Conservation (phyloP, 192 early-diverging fungal genomes). For the Paraglomus brasilianum region DNA sequence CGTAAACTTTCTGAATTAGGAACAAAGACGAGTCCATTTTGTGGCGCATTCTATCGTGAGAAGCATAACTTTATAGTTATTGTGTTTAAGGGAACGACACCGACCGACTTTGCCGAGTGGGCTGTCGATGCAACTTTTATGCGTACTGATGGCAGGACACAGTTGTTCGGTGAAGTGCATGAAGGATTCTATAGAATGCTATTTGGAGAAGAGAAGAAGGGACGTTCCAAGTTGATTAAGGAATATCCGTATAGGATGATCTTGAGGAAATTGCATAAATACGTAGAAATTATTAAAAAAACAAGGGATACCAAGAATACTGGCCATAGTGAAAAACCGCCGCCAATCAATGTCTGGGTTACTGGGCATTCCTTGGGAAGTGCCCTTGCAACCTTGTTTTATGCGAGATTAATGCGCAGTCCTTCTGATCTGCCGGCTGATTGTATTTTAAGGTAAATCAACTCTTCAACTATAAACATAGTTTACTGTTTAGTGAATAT, state of each 20-base stretch:
- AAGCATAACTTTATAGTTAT: slow-evolving; percentile 38
- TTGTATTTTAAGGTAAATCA: background rate
- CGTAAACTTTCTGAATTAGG: slow-evolving; percentile 36
- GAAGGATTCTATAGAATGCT: slow-evolving; percentile 42
- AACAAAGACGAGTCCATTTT: slow-evolving; percentile 34
- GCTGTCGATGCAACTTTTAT: slow-evolving; percentile 38
- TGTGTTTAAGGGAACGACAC: slow-evolving; percentile 42
- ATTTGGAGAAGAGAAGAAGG: slow-evolving; percentile 10
- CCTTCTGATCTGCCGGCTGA: slow-evolving; percentile 17
- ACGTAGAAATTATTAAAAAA: background rate
- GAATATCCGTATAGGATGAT: no score
- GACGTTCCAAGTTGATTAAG: no score
- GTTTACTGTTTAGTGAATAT: no score
- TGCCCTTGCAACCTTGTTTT: slow-evolving; percentile 44
- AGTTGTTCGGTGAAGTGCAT: slow-evolving; percentile 39
- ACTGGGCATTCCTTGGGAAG: slow-evolving; percentile 57
- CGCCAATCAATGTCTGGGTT: slow-evolving; percentile 52
- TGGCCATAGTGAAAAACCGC: no score
- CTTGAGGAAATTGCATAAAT: no score
- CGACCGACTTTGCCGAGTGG: slow-evolving; percentile 41
- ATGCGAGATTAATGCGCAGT: slow-evolving; percentile 44
- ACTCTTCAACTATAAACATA: no score
- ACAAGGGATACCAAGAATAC: no score
- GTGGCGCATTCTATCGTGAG: slow-evolving; percentile 43
- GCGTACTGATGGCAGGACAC: slow-evolving; percentile 36